Evolutionary conservation across 75 land plant species (phyloP), one percentile per base, ranked within the genome.

Genomic region (Sequoiadendron giganteum): DNA sequence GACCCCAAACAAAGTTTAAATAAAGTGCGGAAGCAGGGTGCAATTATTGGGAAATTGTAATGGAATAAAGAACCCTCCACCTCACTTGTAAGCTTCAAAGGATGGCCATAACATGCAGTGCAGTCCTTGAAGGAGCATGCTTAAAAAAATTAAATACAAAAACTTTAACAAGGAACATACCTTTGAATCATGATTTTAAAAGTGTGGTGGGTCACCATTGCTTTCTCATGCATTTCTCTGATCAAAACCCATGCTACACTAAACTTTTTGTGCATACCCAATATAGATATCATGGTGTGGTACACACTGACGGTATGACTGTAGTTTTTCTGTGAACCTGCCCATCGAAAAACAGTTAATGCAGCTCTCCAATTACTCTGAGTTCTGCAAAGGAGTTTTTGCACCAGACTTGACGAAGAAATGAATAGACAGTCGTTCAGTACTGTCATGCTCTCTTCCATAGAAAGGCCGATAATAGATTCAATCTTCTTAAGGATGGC

Each of bases 221-320:
- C 61, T 36, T 19, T 49, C 47, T 36, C 25, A 84, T 89, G 79
- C 90, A 91, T 83, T 34, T 89, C 88, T 19, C 84, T 42, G 25
- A 95, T 90, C 89, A 95, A 86, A 78, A 85, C 21, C 96, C 96
- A 95, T 68, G 92, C 94, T 48, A 87, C 52, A 19, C 75, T 88
- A 49, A 95, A 95, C 89, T 89, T 90, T 3, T 52, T 18, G 78
- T 91, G 87, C 88, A 83, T 89, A 45, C 94, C 94, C 90, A 95
- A 72, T 16, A 93, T 84, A 92, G 91, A 93, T 1, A 95, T 86
- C 91, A 95, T 88, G 90, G 92, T 85, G 82, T 89, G 38, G 91
- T 88, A 88, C 65, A 85, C 86, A 32, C 3, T 54, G 39, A 87
- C 81, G 65, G 85, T 73, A 9, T 83, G 86, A 78, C 56, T 18